Percentiles rank a stretch among this genome's conserved stretches.
phyloP scores from a whole-genome alignment of 306 rosid genomes.

The Begonia peltatifolia region DNA sequence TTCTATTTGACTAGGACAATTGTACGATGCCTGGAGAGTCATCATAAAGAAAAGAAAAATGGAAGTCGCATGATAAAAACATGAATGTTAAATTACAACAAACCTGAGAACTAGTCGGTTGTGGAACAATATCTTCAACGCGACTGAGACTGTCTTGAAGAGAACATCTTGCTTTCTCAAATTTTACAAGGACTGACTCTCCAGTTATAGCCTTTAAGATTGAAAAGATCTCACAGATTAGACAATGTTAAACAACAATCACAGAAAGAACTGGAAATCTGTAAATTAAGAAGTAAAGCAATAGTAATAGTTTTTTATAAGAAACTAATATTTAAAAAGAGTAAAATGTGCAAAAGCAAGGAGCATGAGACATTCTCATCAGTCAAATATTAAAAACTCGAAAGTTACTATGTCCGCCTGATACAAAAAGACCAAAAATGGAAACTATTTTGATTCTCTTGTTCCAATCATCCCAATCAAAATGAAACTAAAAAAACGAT shows the following conservation, averaged over 20 bases:
- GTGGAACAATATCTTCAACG: constrained; percentile 85
- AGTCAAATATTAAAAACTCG: neutral
- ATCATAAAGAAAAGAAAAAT: no score
- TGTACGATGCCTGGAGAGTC: no score
- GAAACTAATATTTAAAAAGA: no score
- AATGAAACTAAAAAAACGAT: no score
- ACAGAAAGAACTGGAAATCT: no score
- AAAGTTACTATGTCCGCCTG: neutral
- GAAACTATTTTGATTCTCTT: neutral
- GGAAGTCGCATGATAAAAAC: neutral
- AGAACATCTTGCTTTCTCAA: constrained; percentile 69
- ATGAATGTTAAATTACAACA: constrained; percentile 20
- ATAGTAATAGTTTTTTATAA: no score
- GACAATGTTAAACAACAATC: no score
- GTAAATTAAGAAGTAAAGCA: no score
- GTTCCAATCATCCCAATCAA: no score
- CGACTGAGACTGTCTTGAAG: constrained; percentile 62
- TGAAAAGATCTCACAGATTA: neutral
- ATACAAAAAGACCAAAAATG: neutral
- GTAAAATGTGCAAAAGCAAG: no score
- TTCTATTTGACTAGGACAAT: no score
- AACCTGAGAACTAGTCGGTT: constrained; percentile 67
- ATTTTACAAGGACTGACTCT: constrained; percentile 75
- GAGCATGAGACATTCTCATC: neutral
- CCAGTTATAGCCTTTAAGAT: constrained; percentile 80